Evolutionary conservation across 1,284 basidiomycete species (phyloP), one percentile per base, ranked within the genome.

Genomic region (Schizophyllum commune): DNA sequence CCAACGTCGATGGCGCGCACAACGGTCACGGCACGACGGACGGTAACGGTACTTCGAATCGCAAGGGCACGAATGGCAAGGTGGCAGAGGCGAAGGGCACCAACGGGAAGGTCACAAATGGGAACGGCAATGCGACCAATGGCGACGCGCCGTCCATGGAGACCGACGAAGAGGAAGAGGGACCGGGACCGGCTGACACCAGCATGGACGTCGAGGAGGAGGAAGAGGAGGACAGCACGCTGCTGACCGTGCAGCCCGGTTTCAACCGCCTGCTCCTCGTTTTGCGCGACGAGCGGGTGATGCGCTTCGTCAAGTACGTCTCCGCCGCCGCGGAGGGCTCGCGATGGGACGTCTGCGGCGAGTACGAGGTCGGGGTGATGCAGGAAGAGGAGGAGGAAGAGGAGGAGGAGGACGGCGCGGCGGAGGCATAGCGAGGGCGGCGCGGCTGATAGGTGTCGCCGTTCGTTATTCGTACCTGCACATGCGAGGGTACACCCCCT

Each of bases 261-360:
- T 99, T 94, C 78, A 98, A 98, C 74, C 85, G 89, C 47, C 79
- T 99, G 39, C 80, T 95, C 53, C 81, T 99, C 39, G 96, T 97
- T 19, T 76, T 98, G 64, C 83, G 96, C 20, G 96, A 99, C 73
- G 91, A 95, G 67, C 87, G 91, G 19, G 95, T 99, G 56, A 89
- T 98, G 87, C 83, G 85, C 53, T 97, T 96, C 71, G 92, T 95
- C 64, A 97, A 96, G 73, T 97, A 96, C 68, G 84, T 96, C n/a
- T 90, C 89, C 27, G 91, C 91, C 9, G 83, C 85, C 1, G 94
- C 94, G 0, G 84, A 88, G 52, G 92, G 93, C 7, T 93, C 91
- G 57, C 79, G 94, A 59, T 97, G 93, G 93, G 94, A 97, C 71
- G 77, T 96, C 1, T 92, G 86, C 65, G 88, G 86, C 7, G 94